A percentile compares a stretch with the other conserved stretches of the same genome.
These are phyloP conservation scores for Paxillus rubicundulus DNA, from an alignment of 768 basidiomycete genomes.

Conservation along the genomic window DNA sequence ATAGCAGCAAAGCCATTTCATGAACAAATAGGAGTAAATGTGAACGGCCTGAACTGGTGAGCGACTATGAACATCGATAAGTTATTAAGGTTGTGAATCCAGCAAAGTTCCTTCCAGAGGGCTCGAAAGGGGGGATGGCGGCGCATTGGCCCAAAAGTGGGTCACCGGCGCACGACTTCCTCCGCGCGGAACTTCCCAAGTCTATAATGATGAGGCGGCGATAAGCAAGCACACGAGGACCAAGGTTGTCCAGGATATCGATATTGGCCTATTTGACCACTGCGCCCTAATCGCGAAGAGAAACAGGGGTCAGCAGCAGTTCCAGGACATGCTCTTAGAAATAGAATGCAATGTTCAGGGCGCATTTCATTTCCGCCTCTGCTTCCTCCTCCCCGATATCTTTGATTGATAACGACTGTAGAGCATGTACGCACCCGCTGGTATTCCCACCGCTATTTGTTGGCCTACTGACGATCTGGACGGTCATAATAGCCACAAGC, in stretches of 20 bases:
- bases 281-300: constrained; percentile 12
- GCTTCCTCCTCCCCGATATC: no score
- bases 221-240: constrained; percentile 10
- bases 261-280: constrained; percentile 8
- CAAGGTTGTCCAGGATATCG: constrained; percentile 13
- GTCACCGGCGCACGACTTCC: neutral
- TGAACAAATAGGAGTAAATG: no score
- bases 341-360: neutral
- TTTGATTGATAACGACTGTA: neutral
- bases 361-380: no score
- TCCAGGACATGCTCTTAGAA: neutral
- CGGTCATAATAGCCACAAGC: constrained; percentile 73
- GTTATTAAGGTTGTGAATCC: no score
- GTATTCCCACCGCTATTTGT: constrained; percentile 6
- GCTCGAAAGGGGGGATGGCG: no score
- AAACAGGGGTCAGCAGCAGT: neutral
- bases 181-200: neutral
- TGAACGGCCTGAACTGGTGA: no score
- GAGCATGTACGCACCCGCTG: constrained; percentile 16
- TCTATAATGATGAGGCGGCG: constrained; percentile 13
- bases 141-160: no score
- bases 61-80: no score
- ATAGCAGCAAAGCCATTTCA: no score
- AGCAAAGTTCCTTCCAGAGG: no score
- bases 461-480: constrained; percentile 54